Conservation (phyloP, 805 yeast species). For the Tetrapisispora pingtungensis region DNA sequence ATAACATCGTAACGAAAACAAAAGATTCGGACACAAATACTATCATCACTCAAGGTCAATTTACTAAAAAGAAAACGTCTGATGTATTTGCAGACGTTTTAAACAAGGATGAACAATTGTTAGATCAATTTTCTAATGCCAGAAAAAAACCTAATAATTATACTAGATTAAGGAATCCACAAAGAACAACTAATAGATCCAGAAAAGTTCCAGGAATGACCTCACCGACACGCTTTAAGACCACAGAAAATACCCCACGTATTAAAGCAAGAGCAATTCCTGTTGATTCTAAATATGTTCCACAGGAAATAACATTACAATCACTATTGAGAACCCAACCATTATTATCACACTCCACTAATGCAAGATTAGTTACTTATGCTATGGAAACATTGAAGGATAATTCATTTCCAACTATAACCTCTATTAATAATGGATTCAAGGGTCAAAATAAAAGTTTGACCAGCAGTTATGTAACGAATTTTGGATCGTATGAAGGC, state of each 20-base stretch:
- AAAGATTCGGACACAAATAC: background rate
- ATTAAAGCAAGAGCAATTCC: background rate
- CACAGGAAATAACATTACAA: conserved; percentile 19
- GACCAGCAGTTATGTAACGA: conserved; percentile 40
- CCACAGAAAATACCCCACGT: background rate
- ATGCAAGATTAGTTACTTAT: conserved; percentile 14
- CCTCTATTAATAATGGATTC: conserved; percentile 17
- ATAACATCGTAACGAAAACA: background rate
- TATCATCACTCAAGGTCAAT: background rate
- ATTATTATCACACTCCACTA: conserved; percentile 10
- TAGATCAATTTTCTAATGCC: background rate
- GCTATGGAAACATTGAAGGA: conserved; percentile 15
- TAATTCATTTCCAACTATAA: conserved; percentile 19
- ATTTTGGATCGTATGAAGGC: conserved; percentile 60
- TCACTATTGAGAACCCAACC: conserved; percentile 21
- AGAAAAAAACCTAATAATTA: background rate
- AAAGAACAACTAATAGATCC: background rate
- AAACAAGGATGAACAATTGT: background rate
- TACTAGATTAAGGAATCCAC: background rate
- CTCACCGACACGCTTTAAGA: background rate
- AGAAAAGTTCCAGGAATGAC: background rate
- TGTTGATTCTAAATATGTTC: conserved; percentile 7
- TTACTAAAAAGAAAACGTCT: background rate
- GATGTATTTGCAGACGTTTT: background rate
- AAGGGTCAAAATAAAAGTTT: conserved; percentile 7